Evolutionary conservation across 257 asterid genomes (phyloP).

Genomic region (Gentiana straminea): DNA sequence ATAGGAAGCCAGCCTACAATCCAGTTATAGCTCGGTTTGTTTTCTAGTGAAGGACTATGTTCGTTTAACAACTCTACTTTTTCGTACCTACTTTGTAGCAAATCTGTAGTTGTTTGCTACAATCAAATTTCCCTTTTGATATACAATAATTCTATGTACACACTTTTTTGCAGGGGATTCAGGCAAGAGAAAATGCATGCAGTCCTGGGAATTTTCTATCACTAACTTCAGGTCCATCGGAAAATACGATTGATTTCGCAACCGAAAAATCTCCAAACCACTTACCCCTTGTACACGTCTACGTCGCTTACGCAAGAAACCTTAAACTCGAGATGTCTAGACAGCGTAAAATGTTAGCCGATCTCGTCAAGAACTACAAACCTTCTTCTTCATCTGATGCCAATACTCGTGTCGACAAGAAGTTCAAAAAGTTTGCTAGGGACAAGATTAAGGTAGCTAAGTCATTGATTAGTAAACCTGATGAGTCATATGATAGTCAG

Average conservation of each 20-base stretch:
- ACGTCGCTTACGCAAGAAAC: constrained; percentile 80
- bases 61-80: no score
- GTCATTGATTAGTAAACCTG: constrained; percentile 67
- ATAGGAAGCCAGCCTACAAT: no score
- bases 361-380: constrained; percentile 56
- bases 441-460: constrained; percentile 82
- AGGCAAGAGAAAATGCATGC: constrained; percentile 51
- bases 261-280: constrained; percentile 69
- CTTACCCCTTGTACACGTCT: constrained; percentile 78
- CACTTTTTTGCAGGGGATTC: constrained; percentile 24
- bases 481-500: constrained; percentile 91
- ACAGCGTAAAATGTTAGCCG: constrained; percentile 84
- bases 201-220: constrained; percentile 49
- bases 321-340: constrained; percentile 76
- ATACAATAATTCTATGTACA: no score
- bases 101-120: no score
- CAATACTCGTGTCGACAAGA: constrained; percentile 74
- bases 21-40: no score
- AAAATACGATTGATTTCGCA: constrained; percentile 72
- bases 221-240: constrained; percentile 71
- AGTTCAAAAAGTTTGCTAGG: constrained; percentile 90
- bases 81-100: no score
- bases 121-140: no score
- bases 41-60: no score
- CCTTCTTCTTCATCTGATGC: constrained; percentile 55